Evolutionary conservation across 2,329 filamentous ascomycete species (phyloP).

Genomic region (Aureobasidium sp.): DNA sequence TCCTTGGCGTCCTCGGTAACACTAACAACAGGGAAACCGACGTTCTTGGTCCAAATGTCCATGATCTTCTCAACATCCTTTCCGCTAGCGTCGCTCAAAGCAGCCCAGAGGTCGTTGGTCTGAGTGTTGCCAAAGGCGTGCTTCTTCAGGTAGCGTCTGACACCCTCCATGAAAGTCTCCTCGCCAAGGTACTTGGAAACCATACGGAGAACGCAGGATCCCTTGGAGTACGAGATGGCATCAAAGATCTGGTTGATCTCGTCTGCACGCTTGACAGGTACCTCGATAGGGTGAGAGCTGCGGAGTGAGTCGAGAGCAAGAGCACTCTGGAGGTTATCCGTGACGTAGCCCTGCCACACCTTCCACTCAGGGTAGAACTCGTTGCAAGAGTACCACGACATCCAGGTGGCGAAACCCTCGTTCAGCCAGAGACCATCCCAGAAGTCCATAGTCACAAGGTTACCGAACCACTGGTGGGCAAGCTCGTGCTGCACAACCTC

Average conservation of each 20-base stretch:
- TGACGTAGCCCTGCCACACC: constrained; percentile 93
- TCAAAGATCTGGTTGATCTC: constrained; percentile 99
- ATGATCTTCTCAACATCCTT: constrained; percentile 87
- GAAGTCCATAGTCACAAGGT: constrained; percentile 96
- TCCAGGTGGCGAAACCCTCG: constrained; percentile 85
- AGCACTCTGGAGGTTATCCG: constrained; percentile 82
- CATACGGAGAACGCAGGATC: constrained; percentile 93
- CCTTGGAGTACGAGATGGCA: constrained; percentile 95
- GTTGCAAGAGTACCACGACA: constrained; percentile 93
- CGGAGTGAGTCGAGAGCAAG: constrained; percentile 82
- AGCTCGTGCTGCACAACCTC: constrained; percentile 96
- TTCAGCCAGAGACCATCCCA: constrained; percentile 93
- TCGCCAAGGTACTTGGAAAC: constrained; percentile 93
- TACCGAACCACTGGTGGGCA: constrained; percentile 97
- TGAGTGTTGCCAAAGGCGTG: constrained; percentile 95
- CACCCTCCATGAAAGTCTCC: constrained; percentile 85
- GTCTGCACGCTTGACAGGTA: constrained; percentile 88
- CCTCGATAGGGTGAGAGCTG: constrained; percentile 94
- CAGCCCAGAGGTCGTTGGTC: constrained; percentile 84
- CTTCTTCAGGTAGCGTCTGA: constrained; percentile 86
- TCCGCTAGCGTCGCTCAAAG: constrained; percentile 79
- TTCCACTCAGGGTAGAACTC: constrained; percentile 97
- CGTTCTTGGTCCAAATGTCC: constrained; percentile 94
- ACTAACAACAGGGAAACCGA: constrained; percentile 84
- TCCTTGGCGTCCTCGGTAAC: constrained; percentile 69